Base-by-base conservation (phyloP, 148 eudicot genomes). In the Vaccinium darrowii region DNA sequence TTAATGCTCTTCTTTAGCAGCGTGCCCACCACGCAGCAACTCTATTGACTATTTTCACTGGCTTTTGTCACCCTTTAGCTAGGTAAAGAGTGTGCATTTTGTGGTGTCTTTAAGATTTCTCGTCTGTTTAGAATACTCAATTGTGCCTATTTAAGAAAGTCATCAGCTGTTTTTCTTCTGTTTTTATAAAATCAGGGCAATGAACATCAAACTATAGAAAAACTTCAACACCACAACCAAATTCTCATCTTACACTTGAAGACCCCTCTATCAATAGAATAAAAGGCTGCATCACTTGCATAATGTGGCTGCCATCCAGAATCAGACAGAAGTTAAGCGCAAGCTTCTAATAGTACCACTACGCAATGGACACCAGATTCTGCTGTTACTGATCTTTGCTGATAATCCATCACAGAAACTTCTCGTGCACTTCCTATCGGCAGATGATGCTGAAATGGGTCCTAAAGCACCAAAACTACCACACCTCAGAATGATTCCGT, bases 401-500 rank as follows among this genome's bases (percentile, higher is more conserved):
- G 80, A 76, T 76, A 56, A 76, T 3, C 57, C 80, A 50, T 21
- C 33, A 39, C 52, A 21, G 5, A 75, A 21, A 75, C 27, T 10
- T 30, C 33, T 27, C 5, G 74, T 21, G 27, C 33, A 33, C 25
- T 47, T 33, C 49, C 23, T 75, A 43, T 21, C 27, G 5, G 5
- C 78, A 47, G 78, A 75, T 9, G 25, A 75, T 47, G 19, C 27
- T 47, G 78, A 75, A 75, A 75, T 74, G 78, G 49, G 78, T 39
- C 78, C 78, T 18, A 36, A 74, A 39, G 23, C 5, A 6, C 53
- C 78, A 74, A 16, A 39, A 39, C n/a, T 33, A 43, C 9, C 72
- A 25, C 50, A 43, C 10, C 78, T 75, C 33, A n/a, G 11, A 76
- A 33, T 23, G 12, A 23, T 50, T 77, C 79, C 54, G 6, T 51